Conservation (phyloP, 2,329 filamentous ascomycete species). For the Trichophyton benhamiae region DNA sequence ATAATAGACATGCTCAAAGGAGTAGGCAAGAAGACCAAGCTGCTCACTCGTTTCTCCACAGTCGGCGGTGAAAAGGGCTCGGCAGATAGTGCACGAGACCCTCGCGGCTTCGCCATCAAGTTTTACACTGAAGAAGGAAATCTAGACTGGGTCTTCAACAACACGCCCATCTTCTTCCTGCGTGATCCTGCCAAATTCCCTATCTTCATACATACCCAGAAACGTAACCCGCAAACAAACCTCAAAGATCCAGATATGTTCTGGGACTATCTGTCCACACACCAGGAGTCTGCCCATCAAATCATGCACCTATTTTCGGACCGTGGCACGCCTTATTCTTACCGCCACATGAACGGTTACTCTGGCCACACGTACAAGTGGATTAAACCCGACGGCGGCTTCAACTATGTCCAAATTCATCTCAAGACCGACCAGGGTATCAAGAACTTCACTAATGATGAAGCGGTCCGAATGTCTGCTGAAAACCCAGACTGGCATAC, state of each 20-base stretch:
- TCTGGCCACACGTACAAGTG: constrained; percentile 57
- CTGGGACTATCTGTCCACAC: constrained; percentile 51
- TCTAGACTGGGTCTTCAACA: constrained; percentile 49
- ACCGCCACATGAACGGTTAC: constrained; percentile 56
- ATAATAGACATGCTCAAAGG: constrained; percentile 40
- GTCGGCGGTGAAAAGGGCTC: constrained; percentile 63
- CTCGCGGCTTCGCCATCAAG: constrained; percentile 60
- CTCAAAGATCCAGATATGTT: constrained; percentile 58
- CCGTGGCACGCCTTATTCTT: constrained; percentile 53
- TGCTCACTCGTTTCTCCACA: constrained; percentile 60
- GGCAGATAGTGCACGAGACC: constrained; percentile 59
- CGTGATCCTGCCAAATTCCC: constrained; percentile 62
- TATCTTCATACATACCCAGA: constrained; percentile 62
- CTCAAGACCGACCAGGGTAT: constrained; percentile 51
- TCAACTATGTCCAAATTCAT: constrained; percentile 55
- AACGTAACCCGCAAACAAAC: constrained; percentile 59
- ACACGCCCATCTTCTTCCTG: constrained; percentile 62
- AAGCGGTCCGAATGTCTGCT: constrained; percentile 42
- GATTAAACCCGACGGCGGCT: constrained; percentile 52
- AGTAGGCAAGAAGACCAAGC: constrained; percentile 56
- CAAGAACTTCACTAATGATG: constrained; percentile 47
- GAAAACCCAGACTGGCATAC: constrained; percentile 52
- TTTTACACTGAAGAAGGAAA: constrained; percentile 64
- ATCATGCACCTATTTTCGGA: constrained; percentile 56
- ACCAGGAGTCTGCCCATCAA: constrained; percentile 52